phyloP scores from a whole-genome alignment of 2,329 filamentous ascomycete genomes.

The Clonostachys rhizophaga region DNA sequence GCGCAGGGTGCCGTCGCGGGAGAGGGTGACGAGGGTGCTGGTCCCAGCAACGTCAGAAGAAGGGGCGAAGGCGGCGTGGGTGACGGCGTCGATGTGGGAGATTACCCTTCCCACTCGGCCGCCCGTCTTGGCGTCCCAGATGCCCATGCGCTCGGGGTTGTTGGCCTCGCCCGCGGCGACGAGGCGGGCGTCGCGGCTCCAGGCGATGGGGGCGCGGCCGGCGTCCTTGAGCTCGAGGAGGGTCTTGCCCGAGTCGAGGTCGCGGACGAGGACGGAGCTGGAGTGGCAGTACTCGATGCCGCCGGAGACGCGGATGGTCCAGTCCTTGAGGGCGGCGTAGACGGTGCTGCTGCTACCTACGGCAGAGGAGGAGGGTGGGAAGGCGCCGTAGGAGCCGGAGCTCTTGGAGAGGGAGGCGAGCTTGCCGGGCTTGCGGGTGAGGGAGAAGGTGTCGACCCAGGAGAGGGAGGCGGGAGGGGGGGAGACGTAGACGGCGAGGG shows the following conservation, averaged over 20 bases:
- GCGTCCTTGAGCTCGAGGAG: slow-evolving; percentile 21
- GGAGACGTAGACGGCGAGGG: slow-evolving; percentile 21
- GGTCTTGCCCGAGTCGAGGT: slow-evolving; percentile 21
- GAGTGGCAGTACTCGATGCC: slow-evolving; percentile 21
- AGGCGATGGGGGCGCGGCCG: slow-evolving; percentile 16
- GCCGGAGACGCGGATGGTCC: slow-evolving; percentile 18
- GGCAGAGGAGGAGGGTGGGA: slow-evolving; percentile 6
- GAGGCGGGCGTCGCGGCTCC: slow-evolving; percentile 20
- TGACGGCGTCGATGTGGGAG: slow-evolving; percentile 27
- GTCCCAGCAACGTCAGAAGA: slow-evolving; percentile 5
- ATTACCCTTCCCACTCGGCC: slow-evolving; percentile 19
- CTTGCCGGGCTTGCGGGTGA: slow-evolving; percentile 6
- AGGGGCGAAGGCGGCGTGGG: slow-evolving; percentile 23
- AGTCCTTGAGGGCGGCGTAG: slow-evolving; percentile 20
- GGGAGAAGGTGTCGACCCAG: slow-evolving; percentile 29
- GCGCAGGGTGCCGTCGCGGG: slow-evolving; percentile 28
- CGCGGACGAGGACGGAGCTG: slow-evolving; percentile 20
- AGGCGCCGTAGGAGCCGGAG: slow-evolving; percentile 20
- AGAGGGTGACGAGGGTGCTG: slow-evolving; percentile 24
- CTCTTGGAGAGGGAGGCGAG: slow-evolving; percentile 17
- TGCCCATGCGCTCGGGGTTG: slow-evolving; percentile 14
- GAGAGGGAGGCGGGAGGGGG: slow-evolving; percentile 16
- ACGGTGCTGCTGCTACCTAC: slow-evolving; percentile 4
- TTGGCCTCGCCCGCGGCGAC: slow-evolving; percentile 21
- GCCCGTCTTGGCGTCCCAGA: slow-evolving; percentile 23